Evolutionary conservation across 2,329 filamentous ascomycete species (phyloP), one percentile per base, ranked within the genome.

Genomic region (Dendrostoma leiphaemia): DNA sequence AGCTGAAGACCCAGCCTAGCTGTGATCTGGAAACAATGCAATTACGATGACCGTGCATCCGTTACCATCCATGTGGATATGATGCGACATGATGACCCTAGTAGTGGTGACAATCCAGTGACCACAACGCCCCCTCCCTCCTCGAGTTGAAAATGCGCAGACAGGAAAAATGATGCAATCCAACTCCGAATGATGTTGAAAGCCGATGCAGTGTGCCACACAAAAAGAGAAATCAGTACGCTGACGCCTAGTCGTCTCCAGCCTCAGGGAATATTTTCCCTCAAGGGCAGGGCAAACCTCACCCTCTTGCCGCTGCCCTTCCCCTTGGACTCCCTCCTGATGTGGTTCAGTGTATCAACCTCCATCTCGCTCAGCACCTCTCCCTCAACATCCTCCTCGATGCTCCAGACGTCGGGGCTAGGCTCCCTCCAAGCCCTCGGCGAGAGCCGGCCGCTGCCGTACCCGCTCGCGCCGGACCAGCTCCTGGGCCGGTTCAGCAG

Each of bases 361-460:
- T 67, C 59, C 63, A 70, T 65, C 63, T 78, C 74, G 58, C 73
- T 75, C 67, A 73, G 66, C 23, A 76, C 65, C 61, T 81, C 78
- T 62, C 79, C 78, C 67, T 82, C 80, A 1, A 77, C 76, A 68
- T 83, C 80, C 64, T 84, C 81, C 66, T 81, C 76, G 53, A 84
- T 84, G 28, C 78, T 78, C 76, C 80, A 84, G 3, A 84, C 81
- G 50, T 83, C 80, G 0, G 80, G 80, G 62, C 80, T 83, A 6
- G 81, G 81, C 67, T 81, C 76, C 34, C 80, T 71, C 81, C 81
- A 84, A 1, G 81, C 72, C 52, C 73, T 72, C 9, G 72, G 73
- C 8, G 77, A 74, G 40, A 74, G 71, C 19, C 72, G 56, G 62
- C 71, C 31, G 65, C 67, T 46, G 62, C 61, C 24, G 15, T 32